Percentiles rank a stretch among this genome's conserved stretches.
Conservation (phyloP, 2,329 filamentous ascomycete genomes). For the Cladosporium sp. region DNA sequence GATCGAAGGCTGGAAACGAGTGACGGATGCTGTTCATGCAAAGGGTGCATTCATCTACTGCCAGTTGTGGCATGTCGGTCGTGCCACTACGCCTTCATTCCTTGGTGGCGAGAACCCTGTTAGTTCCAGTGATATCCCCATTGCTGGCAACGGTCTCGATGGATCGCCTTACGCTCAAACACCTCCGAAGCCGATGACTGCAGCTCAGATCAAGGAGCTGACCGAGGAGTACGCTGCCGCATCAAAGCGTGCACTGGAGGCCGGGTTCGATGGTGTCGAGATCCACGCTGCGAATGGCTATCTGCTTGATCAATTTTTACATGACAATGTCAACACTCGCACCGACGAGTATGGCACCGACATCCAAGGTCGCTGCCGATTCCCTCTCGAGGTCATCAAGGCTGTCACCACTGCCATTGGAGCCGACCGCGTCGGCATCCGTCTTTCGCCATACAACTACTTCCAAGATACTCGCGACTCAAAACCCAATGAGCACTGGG, state of each 20-base stretch:
- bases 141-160: slow-evolving; percentile 24
- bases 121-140: slow-evolving; percentile 31
- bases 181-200: slow-evolving; percentile 33
- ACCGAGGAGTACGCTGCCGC: slow-evolving; percentile 35
- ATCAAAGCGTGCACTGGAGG: slow-evolving; percentile 40
- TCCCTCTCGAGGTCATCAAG: slow-evolving; percentile 49
- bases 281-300: slow-evolving; percentile 45
- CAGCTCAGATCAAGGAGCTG: slow-evolving; percentile 33
- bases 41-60: slow-evolving; percentile 59
- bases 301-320: slow-evolving; percentile 62
- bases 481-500: slow-evolving; percentile 59
- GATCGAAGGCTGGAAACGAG: slow-evolving; percentile 53
- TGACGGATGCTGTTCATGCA: slow-evolving; percentile 60
- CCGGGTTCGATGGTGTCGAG: slow-evolving; percentile 58
- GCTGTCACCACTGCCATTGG: slow-evolving; percentile 47
- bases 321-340: slow-evolving; percentile 50
- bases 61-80: slow-evolving; percentile 60
- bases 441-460: slow-evolving; percentile 54
- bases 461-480: slow-evolving; percentile 60
- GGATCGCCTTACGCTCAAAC: slow-evolving; percentile 33
- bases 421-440: slow-evolving; percentile 46
- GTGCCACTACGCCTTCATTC: slow-evolving; percentile 31
- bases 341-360: slow-evolving; percentile 43
- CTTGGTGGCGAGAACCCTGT: slow-evolving; percentile 21
- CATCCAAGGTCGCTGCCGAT: slow-evolving; percentile 44